Evolutionary conservation across 495 filamentous ascomycete species (phyloP), one percentile per base, ranked within the genome.

Genomic region (Xylaria sp.): DNA sequence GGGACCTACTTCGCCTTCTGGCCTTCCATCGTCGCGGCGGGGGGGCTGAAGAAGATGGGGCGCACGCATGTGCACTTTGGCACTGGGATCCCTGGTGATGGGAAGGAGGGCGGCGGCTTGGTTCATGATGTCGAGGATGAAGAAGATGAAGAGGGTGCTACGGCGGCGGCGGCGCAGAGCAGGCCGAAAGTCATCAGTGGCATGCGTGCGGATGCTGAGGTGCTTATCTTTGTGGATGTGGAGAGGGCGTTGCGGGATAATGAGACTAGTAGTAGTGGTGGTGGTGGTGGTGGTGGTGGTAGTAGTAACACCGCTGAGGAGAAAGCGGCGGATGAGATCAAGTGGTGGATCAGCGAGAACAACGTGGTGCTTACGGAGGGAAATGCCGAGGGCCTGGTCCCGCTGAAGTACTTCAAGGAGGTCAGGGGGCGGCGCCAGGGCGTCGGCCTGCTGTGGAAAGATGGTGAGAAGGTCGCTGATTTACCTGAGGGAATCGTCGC

Each of bases 11-110:
- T 93, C 70, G 84, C 85, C 1, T 88, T 89, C 55, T 98, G 94
- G 90, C 84, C 86, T 19, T 61, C 82, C 9, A 98, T 99, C 71
- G 72, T 93, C 17, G 81, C 80, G 1, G 86, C 86, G 0, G 95
- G 95, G 6, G 93, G 94, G 2, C 78, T 99, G 70, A 91, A 88
- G 65, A 85, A 84, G 31, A 98, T 98, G 96, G 83, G 83, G 0
- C 78, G 96, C 61, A 93, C 91, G 64, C 96, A 98, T 75, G 90
- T 98, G 21, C 96, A 99, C 77, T 96, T 95, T 76, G 90, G 91
- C 6, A 87, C 88, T 1, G 93, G 91, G 24, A 77, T 93, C 37
- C 90, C 91, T 0, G 79, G 78, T 11, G 68, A 46, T 1, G 69
- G n/a, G n/a, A n/a, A 69, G 9, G 37, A n/a, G 1, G 44, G 76